A percentile compares a stretch with the other conserved stretches of the same genome.
phyloP scores from a whole-genome alignment of 2,329 filamentous ascomycete genomes.

The Nemania sp. region DNA sequence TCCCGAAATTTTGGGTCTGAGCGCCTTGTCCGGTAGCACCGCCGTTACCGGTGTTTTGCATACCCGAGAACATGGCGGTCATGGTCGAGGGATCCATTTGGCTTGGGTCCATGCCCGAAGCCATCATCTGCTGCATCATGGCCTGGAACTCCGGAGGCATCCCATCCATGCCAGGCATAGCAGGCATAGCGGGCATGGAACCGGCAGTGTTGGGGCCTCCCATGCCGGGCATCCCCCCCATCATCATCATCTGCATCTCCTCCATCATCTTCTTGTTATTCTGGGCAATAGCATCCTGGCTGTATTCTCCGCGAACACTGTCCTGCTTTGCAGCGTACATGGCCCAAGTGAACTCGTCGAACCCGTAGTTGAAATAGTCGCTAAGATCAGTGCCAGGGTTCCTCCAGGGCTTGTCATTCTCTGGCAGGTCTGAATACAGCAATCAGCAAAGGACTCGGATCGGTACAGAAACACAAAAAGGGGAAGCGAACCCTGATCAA shows the following conservation, averaged over 20 bases:
- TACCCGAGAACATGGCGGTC: slow-evolving; percentile 62
- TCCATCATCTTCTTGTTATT: slow-evolving; percentile 80
- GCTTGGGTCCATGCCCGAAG: slow-evolving; percentile 64
- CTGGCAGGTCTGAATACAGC: slow-evolving; percentile 60
- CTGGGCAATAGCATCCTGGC: slow-evolving; percentile 63
- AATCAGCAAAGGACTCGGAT: not conserved
- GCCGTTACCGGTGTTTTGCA: slow-evolving; percentile 52
- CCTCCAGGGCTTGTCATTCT: slow-evolving; percentile 92
- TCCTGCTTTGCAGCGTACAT: slow-evolving; percentile 91
- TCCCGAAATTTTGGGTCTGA: slow-evolving; percentile 56
- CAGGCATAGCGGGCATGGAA: slow-evolving; percentile 43
- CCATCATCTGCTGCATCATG: slow-evolving; percentile 74
- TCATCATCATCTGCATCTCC: slow-evolving; percentile 70
- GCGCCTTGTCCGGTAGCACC: slow-evolving; percentile 49
- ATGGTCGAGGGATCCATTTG: slow-evolving; percentile 66
- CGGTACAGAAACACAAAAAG: not conserved
- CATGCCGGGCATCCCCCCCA: slow-evolving; percentile 54
- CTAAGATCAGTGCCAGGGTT: slow-evolving; percentile 91
- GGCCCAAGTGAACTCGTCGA: slow-evolving; percentile 98
- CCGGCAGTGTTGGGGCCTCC: slow-evolving; percentile 37
- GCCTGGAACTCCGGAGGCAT: slow-evolving; percentile 68
- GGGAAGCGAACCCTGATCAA: slow-evolving; percentile 62
- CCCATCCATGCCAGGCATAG: slow-evolving; percentile 63
- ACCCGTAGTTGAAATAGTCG: slow-evolving; percentile 99
- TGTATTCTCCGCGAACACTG: slow-evolving; percentile 73